Conservation (phyloP, 768 basidiomycete genomes). For the Tulasnella sp. region DNA sequence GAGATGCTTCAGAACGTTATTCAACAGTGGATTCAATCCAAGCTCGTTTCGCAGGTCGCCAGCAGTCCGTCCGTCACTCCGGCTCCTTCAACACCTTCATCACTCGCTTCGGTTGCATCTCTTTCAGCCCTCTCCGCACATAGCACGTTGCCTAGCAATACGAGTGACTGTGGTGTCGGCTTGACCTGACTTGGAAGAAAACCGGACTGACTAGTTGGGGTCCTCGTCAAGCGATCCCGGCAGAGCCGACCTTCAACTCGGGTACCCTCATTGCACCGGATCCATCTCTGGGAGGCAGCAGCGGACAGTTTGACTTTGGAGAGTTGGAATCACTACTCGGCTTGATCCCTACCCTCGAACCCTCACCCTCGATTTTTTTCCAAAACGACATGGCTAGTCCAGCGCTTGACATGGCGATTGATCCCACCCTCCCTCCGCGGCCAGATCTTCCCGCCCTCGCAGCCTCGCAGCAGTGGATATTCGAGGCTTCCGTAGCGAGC, state of each 20-base stretch:
- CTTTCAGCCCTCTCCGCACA: background rate
- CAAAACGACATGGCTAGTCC: background rate
- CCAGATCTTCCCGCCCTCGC: background rate
- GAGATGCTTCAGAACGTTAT: constrained; percentile 1
- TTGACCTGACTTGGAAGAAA: background rate
- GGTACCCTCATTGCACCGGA: background rate
- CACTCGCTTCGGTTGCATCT: background rate
- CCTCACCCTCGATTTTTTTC: background rate
- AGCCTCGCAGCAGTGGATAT: background rate
- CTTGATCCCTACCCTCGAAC: background rate
- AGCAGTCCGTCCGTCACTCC: background rate
- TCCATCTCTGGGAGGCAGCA: background rate
- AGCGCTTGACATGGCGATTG: background rate
- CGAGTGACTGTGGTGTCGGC: background rate
- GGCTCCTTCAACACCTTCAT: constrained; percentile 1
- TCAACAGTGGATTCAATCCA: constrained; percentile 1
- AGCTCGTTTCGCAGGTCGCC: background rate
- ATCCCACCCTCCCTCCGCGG: background rate
- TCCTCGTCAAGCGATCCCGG: background rate
- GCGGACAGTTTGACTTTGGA: background rate
- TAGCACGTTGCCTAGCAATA: background rate
- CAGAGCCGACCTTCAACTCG: background rate
- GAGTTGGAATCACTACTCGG: background rate
- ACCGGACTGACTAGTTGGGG: background rate
- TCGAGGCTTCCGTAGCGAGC: background rate